Evolutionary conservation across 2,329 filamentous ascomycete genomes (phyloP), one percentile per base, ranked within the genome.

Genomic region (Talaromyces sp.): DNA sequence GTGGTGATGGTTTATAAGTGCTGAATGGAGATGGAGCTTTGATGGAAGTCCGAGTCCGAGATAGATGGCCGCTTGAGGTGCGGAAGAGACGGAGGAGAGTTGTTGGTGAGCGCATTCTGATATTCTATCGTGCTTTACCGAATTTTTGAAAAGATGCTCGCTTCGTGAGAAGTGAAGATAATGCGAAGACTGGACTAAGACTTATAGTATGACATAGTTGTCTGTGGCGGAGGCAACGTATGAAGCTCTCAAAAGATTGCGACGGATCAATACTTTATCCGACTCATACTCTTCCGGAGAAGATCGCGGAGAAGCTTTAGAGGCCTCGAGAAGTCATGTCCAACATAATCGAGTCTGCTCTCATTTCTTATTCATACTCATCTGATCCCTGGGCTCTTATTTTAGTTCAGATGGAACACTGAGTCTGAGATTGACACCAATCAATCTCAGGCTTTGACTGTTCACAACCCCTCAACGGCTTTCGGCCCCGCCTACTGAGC

Each of bases 261-360:
- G 65, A 35, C 72, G 72, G 72, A 31, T 70, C 24, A 61, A 69
- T 62, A 35, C 60, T 74, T 74, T 60, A 71, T 73, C 72, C 71
- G 67, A 63, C 65, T 54, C 27, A 59, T 69, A 68, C 70, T 67
- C 68, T 61, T 57, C 50, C 70, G 70, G 68, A 70, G 71, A 67
- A 64, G 27, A 60, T 52, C 63, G 47, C 61, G 61, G 57, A 57
- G 54, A 11, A 65, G 63, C 47, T 59, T 37, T 11, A n/a, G 16
- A 41, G 11, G n/a, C 14, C 7, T 27, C 9, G 2, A 43, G 39
- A 43, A 13, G 7, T 43, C 56, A 33, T 24, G 8, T 37, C n/a
- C 8, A 27, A 19, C 9, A 43, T 8, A 45, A 22, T 59, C 56
- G 24, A 31, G 27, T 41, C 19, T 41, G n/a, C 11, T 56, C 52